Base-by-base conservation (phyloP, 2,329 filamentous ascomycete genomes). In the Thielaviopsis punctulata region DNA sequence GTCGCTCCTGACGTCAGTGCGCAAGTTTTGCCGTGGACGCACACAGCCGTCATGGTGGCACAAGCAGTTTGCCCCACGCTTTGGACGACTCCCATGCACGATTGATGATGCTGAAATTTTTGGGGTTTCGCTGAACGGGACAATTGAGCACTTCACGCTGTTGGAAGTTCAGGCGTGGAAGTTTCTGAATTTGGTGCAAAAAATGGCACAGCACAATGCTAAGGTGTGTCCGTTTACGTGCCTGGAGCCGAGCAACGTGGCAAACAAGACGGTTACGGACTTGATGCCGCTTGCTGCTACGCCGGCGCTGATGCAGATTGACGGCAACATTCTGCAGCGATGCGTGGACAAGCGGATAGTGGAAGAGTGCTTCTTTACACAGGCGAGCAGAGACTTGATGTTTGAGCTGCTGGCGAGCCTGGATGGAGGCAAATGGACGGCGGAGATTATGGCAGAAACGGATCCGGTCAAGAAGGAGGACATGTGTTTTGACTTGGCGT, bases 101-200 rank as follows among this genome's bases (percentile, higher is more conserved):
- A 56, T 62, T 2, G 69, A 73, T 44, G 69, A 66, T 6, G 65
- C 68, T 4, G 75, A 79, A 55, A 66, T 79, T 53, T 62, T 89
- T 30, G 86, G 84, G 1, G 69, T 82, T 6, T 76, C 76, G 6
- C 72, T 87, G 30, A 79, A 86, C 59, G 86, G 86, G 1, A 78
- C 80, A 0, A 60, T 89, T 22, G 77, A 77, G 56, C 76, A 83
- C 52, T 82, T 95, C 59, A 75, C 75, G 1, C 66, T 89, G 13
- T 66, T 96, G 0, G 68, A 72, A 9, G 60, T 73, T 18, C 65
- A 75, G 2, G 73, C 81, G 7, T 84, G 82, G 77, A 72, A 73
- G 6, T 69, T 94, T 3, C 70, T 96, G 4, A 73, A 75, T 53
- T 79, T 90, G 56, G 62, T 95, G 1, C 82, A 93, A 60, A 82